phyloP scores from a whole-genome alignment of 2,329 filamentous ascomycete species.

The Zymoseptoria ardabiliae region DNA sequence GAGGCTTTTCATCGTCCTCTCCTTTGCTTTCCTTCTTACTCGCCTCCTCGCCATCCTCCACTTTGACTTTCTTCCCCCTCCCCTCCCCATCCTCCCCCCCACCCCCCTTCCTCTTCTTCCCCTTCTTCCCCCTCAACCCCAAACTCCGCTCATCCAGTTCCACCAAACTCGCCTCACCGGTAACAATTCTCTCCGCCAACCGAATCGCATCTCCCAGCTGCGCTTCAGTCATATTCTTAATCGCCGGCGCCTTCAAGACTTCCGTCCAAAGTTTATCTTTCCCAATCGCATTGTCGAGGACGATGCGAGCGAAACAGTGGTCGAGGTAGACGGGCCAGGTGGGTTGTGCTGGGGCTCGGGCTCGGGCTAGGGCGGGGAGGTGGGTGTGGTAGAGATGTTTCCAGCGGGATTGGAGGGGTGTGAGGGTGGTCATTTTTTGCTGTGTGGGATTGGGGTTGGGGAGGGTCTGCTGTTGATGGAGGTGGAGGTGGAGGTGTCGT shows the following conservation, averaged over 20 bases:
- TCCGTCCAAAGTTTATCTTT: conserved; percentile 36
- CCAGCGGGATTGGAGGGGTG: conserved; percentile 19
- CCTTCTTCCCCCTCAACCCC: conserved; percentile 31
- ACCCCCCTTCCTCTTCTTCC: conserved; percentile 6
- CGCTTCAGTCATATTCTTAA: conserved; percentile 36
- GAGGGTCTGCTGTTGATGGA: background rate
- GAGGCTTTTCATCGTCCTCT: background rate
- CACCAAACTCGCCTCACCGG: conserved; percentile 33
- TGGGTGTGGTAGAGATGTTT: conserved; percentile 23
- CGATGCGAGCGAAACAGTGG: conserved; percentile 41
- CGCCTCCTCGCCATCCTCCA: background rate
- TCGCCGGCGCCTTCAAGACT: conserved; percentile 36
- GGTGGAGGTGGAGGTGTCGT: background rate
- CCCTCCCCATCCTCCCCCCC: background rate
- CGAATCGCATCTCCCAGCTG: conserved; percentile 34
- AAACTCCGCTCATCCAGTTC: conserved; percentile 37
- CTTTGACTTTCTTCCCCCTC: conserved; percentile 1
- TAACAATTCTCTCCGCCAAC: conserved; percentile 33
- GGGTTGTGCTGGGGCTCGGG: conserved; percentile 27
- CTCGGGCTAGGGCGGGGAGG: conserved; percentile 24
- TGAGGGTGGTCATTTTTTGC: conserved; percentile 3
- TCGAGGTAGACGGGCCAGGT: conserved; percentile 39
- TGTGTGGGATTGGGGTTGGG: background rate
- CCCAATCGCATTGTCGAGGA: conserved; percentile 38
- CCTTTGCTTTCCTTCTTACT: conserved; percentile 1